These are phyloP conservation scores for Penicillium brevicompactum DNA, from an alignment of 2,329 filamentous ascomycete species.

Conservation along the genomic window DNA sequence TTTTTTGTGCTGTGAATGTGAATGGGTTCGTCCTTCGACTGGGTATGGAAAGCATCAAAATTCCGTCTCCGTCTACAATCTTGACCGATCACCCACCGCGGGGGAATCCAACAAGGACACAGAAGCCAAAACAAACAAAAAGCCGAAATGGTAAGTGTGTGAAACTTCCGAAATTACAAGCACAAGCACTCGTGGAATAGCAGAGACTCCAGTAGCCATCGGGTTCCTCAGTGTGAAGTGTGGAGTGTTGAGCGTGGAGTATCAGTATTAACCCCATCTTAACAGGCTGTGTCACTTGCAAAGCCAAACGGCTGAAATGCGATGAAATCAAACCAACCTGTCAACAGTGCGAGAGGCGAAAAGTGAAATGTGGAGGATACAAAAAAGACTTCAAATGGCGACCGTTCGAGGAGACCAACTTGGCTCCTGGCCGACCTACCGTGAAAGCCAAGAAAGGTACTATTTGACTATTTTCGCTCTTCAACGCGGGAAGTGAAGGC, in stretches of 20 bases:
- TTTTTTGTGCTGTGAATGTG: neutral
- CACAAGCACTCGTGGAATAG: too few species aligned
- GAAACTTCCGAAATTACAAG: neutral
- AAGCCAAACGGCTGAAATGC: conserved; percentile 72
- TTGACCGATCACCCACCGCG: conserved; percentile 34
- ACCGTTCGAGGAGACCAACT: conserved; percentile 66
- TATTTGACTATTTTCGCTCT: neutral
- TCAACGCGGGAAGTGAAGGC: too few species aligned
- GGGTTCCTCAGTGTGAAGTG: neutral
- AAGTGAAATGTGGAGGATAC: conserved; percentile 69
- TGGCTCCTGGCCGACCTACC: conserved; percentile 40
- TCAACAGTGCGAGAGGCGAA: conserved; percentile 66
- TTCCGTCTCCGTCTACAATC: conserved; percentile 61
- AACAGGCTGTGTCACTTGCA: conserved; percentile 72
- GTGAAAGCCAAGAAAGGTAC: conserved; percentile 50
- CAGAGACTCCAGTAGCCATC: neutral
- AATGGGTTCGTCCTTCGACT: conserved; percentile 12
- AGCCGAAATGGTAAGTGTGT: conserved; percentile 67
- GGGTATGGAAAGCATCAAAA: conserved; percentile 61
- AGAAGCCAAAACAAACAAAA: conserved; percentile 72
- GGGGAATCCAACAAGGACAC: conserved; percentile 30
- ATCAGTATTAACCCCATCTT: conserved; percentile 1
- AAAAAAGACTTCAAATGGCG: conserved; percentile 78
- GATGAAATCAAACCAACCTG: conserved; percentile 72
- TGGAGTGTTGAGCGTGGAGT: too few species aligned